These are phyloP conservation scores for Spergularia bocconei DNA, from an alignment of 148 eudicot genomes.

Conservation along the genomic window DNA sequence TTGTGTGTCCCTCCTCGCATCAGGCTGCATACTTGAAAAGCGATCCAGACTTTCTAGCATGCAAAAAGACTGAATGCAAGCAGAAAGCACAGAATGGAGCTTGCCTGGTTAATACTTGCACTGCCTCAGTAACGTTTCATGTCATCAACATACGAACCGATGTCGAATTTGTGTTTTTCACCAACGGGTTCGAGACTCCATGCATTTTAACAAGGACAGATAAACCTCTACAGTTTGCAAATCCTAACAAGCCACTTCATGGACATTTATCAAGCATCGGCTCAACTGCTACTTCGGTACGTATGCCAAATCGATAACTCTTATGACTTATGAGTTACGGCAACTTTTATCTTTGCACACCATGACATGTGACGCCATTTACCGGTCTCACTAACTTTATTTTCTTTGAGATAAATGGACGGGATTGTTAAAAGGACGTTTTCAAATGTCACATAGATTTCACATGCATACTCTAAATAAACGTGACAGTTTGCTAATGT, in stretches of 20 bases:
- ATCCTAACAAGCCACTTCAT: constrained; percentile 61
- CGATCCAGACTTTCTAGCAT: constrained; percentile 62
- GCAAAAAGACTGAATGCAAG: constrained; percentile 59
- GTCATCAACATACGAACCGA: constrained; percentile 74
- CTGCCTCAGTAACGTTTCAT: constrained; percentile 63
- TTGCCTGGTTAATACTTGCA: constrained; percentile 54
- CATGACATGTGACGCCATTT: too few species aligned
- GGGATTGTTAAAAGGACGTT: too few species aligned
- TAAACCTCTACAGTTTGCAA: constrained; percentile 43
- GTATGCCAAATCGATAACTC: too few species aligned
- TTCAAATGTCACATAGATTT: too few species aligned
- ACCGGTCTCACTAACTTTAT: too few species aligned
- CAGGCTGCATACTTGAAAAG: constrained; percentile 65
- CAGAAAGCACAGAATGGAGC: constrained; percentile 22
- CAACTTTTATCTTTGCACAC: not conserved
- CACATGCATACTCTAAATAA: too few species aligned
- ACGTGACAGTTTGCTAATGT: not conserved
- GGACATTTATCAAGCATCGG: constrained; percentile 69
- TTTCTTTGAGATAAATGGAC: too few species aligned
- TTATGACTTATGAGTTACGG: not conserved
- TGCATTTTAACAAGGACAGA: constrained; percentile 59
- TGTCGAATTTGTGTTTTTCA: constrained; percentile 69
- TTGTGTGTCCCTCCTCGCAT: not conserved
- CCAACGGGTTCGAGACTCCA: constrained; percentile 61
- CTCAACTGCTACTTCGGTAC: constrained; percentile 63